Base-by-base conservation (phyloP, 2,329 filamentous ascomycete species). In the Fusarium begoniae region DNA sequence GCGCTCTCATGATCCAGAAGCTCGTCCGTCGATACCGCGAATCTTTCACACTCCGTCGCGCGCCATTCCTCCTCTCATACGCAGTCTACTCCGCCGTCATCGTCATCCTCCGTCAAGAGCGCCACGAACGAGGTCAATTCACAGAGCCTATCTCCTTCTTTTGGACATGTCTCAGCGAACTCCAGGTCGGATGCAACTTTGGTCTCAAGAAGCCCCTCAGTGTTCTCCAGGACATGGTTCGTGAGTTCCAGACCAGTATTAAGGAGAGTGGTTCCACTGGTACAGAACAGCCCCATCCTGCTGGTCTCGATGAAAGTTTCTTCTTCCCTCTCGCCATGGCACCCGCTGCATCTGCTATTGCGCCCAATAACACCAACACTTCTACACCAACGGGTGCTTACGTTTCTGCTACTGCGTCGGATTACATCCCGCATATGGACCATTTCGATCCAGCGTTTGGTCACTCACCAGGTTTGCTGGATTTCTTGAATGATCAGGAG, bases 11-110 rank as follows among this genome's bases (percentile, higher is more conserved):
- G 81, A 83, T 84, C 55, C 80, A 83, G 24, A 79, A 81, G 60
- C 75, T 84, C 11, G 78, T 82, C 9, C 76, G 78, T 2, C 73
- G 80, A 17, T 86, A 85, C 58, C 80, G 82, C 47, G 77, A 79
- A 4, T 79, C 80, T 1, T 85, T 85, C 45, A 83, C 81, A 2
- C 77, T 86, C 0, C 80, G 82, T 3, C 79, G 81, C 5, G 83
- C 83, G 0, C 82, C 82, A 5, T 85, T 85, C 73, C 65, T 85
- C 9, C 77, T 85, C 9, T 82, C 81, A 28, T 85, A 85, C 57
- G 82, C 83, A 15, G 77, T 84, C 5, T 85, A 85, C 74, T 81
- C 79, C 1, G 79, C 79, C 7, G 79, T 80, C 13, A 77, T 79
- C 20, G 79, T 79, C 30, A 80, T 81, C 24, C 78, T 81, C 3